phyloP scores from a whole-genome alignment of 495 filamentous ascomycete species.

The Podospora conica region DNA sequence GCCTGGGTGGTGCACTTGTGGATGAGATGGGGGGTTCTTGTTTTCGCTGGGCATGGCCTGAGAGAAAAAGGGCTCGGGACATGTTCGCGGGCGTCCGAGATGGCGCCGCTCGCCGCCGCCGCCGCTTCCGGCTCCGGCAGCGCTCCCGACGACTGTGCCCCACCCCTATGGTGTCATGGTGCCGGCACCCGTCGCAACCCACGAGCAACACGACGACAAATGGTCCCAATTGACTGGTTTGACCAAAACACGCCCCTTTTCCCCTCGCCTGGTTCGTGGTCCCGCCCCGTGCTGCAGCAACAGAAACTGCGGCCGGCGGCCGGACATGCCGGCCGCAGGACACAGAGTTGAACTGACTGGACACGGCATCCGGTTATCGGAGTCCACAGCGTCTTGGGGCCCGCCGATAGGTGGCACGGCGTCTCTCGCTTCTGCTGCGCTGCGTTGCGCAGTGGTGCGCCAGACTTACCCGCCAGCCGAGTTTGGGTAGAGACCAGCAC shows the following conservation, averaged over 20 bases:
- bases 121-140: not conserved
- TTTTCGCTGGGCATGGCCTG: not conserved
- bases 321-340: constrained; percentile 2
- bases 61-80: not conserved
- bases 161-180: not conserved
- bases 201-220: constrained; percentile 3
- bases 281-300: not conserved
- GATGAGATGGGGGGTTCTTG: not conserved
- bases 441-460: not conserved
- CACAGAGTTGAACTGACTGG: not conserved
- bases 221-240: constrained; percentile 27
- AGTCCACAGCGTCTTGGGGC: not conserved
- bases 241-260: constrained; percentile 7
- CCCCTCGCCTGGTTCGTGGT: not conserved
- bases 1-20: not conserved
- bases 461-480: constrained; percentile 6
- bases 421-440: not conserved
- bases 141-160: not conserved
- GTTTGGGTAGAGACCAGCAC: not conserved
- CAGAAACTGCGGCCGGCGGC: not conserved
- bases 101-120: not conserved
- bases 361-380: constrained; percentile 3
- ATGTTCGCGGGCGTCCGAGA: not conserved
- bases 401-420: not conserved
- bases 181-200: constrained; percentile 8